Percentiles rank a stretch among this genome's conserved stretches.
These are phyloP conservation scores for Biscogniauxia mediterranea DNA, from an alignment of 2,329 filamentous ascomycete genomes.

Conservation along the genomic window DNA sequence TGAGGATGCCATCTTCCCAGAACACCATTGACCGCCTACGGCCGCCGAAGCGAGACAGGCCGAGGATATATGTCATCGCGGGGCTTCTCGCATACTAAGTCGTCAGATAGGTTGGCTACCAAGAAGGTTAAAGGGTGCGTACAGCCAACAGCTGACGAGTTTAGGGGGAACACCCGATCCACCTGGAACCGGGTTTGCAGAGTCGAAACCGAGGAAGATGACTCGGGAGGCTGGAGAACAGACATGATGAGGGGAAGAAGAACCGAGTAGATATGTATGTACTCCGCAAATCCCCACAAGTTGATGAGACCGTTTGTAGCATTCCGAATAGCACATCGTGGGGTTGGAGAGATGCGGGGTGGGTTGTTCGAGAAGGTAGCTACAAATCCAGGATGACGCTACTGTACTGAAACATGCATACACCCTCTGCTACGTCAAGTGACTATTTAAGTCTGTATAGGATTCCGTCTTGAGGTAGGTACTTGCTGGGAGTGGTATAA, in stretches of 20 bases:
- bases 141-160: not conserved
- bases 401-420: too few relatives aligned
- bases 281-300: slow-evolving; percentile 3
- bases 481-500: not conserved
- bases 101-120: not conserved
- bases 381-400: not conserved
- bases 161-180: not conserved
- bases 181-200: not conserved
- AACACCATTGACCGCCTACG: not conserved
- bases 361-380: not conserved
- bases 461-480: not conserved
- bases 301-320: not conserved
- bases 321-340: not conserved
- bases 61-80: not conserved
- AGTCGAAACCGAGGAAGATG: not conserved
- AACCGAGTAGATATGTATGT: not conserved
- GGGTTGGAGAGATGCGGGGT: not conserved
- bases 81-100: not conserved
- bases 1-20: too few relatives aligned
- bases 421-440: too few relatives aligned
- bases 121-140: not conserved
- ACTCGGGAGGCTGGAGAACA: not conserved
- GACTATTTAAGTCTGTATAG: too few relatives aligned
- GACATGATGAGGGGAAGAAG: not conserved
- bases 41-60: not conserved